Base-by-base conservation (phyloP, 768 basidiomycete genomes). In the Coprinopsis marcescibilis region DNA sequence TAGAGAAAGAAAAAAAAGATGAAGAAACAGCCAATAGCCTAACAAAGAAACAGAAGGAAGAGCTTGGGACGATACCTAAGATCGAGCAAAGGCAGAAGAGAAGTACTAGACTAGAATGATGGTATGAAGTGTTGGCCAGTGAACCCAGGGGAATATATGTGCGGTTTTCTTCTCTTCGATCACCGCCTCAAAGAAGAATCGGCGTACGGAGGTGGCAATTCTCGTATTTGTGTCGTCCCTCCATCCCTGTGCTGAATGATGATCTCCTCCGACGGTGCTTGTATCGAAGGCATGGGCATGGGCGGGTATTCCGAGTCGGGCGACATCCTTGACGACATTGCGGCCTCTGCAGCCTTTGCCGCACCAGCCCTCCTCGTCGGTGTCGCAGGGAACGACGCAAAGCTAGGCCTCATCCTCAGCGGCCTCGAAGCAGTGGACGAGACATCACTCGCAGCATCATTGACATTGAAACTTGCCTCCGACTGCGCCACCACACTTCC, bases 171-270 rank as follows among this genome's bases (percentile, higher is more conserved):
- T 25, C 19, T 21, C 29, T 23, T 33, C n/a, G n/a, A n/a, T n/a
- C n/a, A n/a, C n/a, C n/a, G n/a, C n/a, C n/a, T n/a, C n/a, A n/a
- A n/a, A n/a, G n/a, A n/a, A n/a, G n/a, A 21, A 38, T 68, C 63
- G 8, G 54, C 50, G 46, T 72, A 71, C 3, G 70, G 69, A 21
- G 70, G 69, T 7, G 69, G 69, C 1, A 69, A 57, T 47, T 71
- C 69, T 21, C 64, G 66, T n/a, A 69, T 65, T 14, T 62, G 48
- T 32, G 41, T 5, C 7, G 50, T 53, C 21, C 57, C 59, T 12
- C 64, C 68, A 45, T 72, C 69, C 25, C 60, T 55, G 53, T 72
- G 70, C 48, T 70, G 69, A 19, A 70, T 63, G 34, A 71, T 60
- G 52, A 70, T 60, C 35, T 68, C 68, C 5, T 58, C 59, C 13